Evolutionary conservation across 2,329 filamentous ascomycete genomes (phyloP), one percentile per base, ranked within the genome.

Genomic region (Hymenoscyphus salicellus): DNA sequence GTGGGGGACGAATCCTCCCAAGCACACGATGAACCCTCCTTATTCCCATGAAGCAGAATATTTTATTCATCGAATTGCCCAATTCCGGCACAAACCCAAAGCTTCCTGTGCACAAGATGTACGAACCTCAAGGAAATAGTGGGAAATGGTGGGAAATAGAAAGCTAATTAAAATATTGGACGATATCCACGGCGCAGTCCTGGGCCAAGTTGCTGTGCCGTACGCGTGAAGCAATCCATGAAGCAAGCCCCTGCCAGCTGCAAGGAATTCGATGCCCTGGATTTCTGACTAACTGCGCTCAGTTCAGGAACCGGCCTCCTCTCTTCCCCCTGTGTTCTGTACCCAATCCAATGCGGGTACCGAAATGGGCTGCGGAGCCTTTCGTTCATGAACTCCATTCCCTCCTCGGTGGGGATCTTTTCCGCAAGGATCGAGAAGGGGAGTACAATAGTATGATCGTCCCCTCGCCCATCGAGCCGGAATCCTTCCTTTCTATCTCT

Each of bases 221-320:
- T 41, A 59, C n/a, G 33, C 36, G n/a, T 38, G 57, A 59, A 41
- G n/a, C 33, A 38, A 59, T 26, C 57, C 57, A 59, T 28, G 36
- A 43, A 43, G 32, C 57, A 59, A 52, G 46, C 23, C 46, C 46
- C 46, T 52, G 46, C 20, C 11, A 49, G 43, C 43, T 49, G 43
- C 43, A 23, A 49, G 43, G 43, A 20, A 49, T 23, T 11, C 10
- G 33, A 38, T 49, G 23, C 7, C 43, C 43, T 52, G 46, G 26
- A 52, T 52, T 26, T 26, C 46, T 52, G 20, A 52, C 23, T 38
- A 38, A 38, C 36, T 38, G 14, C 11, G 14, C 36, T 38, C 14
- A 38, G 36, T 38, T 38, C 36, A 38, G 36, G 36, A 38, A 52
- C 20, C 20, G 10, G 20, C 20, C 46, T 52, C 23, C 26, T 52